Percentiles rank a stretch among this genome's conserved stretches.
Evolutionary conservation across 2,329 filamentous ascomycete genomes (phyloP).

Genomic region (Orbilia ellipsospora): DNA sequence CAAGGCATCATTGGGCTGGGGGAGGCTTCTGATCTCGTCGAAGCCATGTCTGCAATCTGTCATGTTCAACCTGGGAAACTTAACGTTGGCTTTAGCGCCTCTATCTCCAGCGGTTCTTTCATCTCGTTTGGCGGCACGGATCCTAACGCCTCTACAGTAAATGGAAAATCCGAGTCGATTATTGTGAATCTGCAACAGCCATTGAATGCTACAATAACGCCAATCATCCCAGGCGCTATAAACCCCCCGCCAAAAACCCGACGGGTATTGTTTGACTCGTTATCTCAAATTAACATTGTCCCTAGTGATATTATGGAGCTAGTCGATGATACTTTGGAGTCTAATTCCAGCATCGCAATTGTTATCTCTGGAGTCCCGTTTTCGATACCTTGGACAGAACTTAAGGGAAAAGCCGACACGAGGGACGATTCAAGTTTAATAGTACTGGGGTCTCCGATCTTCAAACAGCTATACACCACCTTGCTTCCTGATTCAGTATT

Average conservation of each 20-base stretch:
- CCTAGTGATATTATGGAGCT: neutral
- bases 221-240: neutral
- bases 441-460: conserved; percentile 38
- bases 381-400: conserved; percentile 16
- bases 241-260: neutral
- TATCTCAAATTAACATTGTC: conserved; percentile 13
- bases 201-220: conserved; percentile 4
- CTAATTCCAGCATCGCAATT: conserved; percentile 3
- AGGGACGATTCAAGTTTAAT: neutral
- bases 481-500: conserved; percentile 6
- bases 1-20: conserved; percentile 40
- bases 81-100: conserved; percentile 17
- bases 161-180: too few relatives aligned
- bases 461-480: conserved; percentile 27
- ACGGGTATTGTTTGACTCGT: conserved; percentile 11
- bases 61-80: neutral
- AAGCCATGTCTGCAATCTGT: conserved; percentile 20
- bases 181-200: neutral
- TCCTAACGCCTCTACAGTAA: neutral
- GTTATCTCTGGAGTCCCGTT: conserved; percentile 16
- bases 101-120: conserved; percentile 8
- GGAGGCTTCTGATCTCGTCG: conserved; percentile 16
- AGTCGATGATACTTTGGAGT: neutral
- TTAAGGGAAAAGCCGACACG: neutral
- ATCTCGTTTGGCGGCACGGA: conserved; percentile 41